phyloP scores from a whole-genome alignment of 2,329 filamentous ascomycete species.

The Sarocladium strictum region DNA sequence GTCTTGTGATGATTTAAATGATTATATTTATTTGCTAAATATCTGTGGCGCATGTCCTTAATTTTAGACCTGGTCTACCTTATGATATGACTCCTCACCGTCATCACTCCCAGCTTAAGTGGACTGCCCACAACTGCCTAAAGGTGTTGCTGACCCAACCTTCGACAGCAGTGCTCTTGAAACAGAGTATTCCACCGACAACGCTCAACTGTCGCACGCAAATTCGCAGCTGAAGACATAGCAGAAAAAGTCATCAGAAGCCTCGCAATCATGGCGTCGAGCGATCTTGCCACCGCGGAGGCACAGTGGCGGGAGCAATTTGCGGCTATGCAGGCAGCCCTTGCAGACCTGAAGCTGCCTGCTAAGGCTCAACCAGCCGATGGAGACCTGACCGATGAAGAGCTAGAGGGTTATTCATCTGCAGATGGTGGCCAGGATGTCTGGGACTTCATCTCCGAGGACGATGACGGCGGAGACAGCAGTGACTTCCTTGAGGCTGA shows the following conservation, averaged over 20 bases:
- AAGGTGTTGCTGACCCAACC: background rate
- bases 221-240: background rate
- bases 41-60: too few species aligned
- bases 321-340: conserved; percentile 76
- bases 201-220: background rate
- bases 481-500: conserved; percentile 55
- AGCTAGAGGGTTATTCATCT: conserved; percentile 48
- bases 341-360: conserved; percentile 61
- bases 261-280: background rate
- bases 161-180: background rate
- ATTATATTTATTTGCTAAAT: too few species aligned
- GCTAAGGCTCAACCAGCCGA: conserved; percentile 24
- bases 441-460: conserved; percentile 85
- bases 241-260: background rate
- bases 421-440: conserved; percentile 71
- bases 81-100: background rate
- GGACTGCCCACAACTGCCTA: background rate
- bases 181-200: background rate
- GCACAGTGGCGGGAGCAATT: conserved; percentile 80
- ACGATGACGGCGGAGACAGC: conserved; percentile 59
- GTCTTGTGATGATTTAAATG: too few species aligned
- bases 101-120: background rate
- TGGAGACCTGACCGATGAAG: conserved; percentile 56
- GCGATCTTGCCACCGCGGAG: conserved; percentile 27
- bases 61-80: background rate